Evolutionary conservation across 495 filamentous ascomycete species (phyloP).

Genomic region (Penicillium nucicola): DNA sequence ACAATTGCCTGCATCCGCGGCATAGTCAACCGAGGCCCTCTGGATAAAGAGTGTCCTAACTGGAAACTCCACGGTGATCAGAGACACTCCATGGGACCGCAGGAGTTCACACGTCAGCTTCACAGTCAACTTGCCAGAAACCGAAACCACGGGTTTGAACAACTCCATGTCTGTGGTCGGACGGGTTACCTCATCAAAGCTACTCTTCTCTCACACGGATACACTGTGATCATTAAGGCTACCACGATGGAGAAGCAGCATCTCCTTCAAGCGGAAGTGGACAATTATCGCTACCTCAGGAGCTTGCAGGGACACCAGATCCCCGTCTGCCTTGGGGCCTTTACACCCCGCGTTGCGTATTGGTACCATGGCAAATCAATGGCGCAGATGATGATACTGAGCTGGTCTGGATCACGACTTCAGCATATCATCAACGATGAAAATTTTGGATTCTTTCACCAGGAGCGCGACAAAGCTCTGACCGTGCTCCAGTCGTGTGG

Average conservation of each 20-base stretch:
- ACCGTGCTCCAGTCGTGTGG: slow-evolving; percentile 10
- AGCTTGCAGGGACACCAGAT: slow-evolving; percentile 20
- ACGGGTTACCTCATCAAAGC: slow-evolving; percentile 30
- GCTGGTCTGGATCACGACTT: slow-evolving; percentile 23
- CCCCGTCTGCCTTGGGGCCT: slow-evolving; percentile 21
- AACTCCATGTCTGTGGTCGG: slow-evolving; percentile 23
- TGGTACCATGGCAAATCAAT: slow-evolving; percentile 27
- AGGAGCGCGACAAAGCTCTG: slow-evolving; percentile 16
- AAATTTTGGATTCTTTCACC: slow-evolving; percentile 16
- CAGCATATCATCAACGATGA: slow-evolving; percentile 19
- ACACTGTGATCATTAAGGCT: slow-evolving; percentile 28
- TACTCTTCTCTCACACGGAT: slow-evolving; percentile 24
- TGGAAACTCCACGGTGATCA: slow-evolving; percentile 13
- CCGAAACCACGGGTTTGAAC: slow-evolving; percentile 21
- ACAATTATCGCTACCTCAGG: slow-evolving; percentile 22
- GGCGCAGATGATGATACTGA: slow-evolving; percentile 23
- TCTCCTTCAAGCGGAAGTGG: slow-evolving; percentile 20
- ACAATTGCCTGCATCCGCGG: slow-evolving; percentile 26
- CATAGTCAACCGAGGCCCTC: slow-evolving; percentile 17
- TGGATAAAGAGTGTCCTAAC: slow-evolving; percentile 27
- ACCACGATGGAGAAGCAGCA: slow-evolving; percentile 22
- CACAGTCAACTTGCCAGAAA: slow-evolving; percentile 20
- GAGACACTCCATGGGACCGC: slow-evolving; percentile 14
- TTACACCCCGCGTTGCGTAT: slow-evolving; percentile 20
- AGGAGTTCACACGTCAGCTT: slow-evolving; percentile 23